A percentile compares a stretch with the other conserved stretches of the same genome.
Evolutionary conservation across 768 basidiomycete species (phyloP).

Genomic region (Leccinum disarticulatum): DNA sequence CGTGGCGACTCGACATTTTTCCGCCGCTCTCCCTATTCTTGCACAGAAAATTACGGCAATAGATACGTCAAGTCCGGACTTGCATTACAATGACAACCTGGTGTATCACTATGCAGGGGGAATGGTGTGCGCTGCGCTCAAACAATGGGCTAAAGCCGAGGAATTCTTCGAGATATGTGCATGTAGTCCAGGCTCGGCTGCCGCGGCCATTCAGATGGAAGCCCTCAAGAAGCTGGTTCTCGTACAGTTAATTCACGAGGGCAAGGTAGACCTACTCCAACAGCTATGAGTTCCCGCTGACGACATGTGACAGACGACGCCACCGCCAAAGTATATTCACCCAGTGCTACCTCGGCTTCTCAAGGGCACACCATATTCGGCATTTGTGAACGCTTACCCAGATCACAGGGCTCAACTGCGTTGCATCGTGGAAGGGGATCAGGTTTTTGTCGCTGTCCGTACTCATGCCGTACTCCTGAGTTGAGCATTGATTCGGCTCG

Average conservation of each 20-base stretch:
- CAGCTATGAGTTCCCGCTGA: not conserved
- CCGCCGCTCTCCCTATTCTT: constrained; percentile 61
- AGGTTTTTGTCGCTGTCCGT: constrained; percentile 52
- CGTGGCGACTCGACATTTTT: constrained; percentile 51
- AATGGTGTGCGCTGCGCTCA: constrained; percentile 59
- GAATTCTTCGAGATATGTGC: constrained; percentile 82
- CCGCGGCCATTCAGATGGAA: constrained; percentile 76
- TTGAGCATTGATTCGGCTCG: constrained; percentile 7
- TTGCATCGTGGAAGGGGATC: constrained; percentile 54
- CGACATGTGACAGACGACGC: constrained; percentile 25
- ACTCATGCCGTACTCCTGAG: not conserved
- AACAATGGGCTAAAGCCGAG: constrained; percentile 66
- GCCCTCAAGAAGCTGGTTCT: constrained; percentile 82
- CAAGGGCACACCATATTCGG: constrained; percentile 65
- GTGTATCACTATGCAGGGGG: constrained; percentile 86
- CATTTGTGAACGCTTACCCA: constrained; percentile 68
- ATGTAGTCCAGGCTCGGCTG: constrained; percentile 54
- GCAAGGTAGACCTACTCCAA: constrained; percentile 49
- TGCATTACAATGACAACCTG: constrained; percentile 77
- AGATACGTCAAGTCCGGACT: constrained; percentile 57
- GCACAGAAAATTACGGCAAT: constrained; percentile 63
- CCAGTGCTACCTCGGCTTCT: constrained; percentile 54
- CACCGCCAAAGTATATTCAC: constrained; percentile 76
- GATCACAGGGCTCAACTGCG: constrained; percentile 46
- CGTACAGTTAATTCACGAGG: constrained; percentile 75